phyloP scores from a whole-genome alignment of 768 basidiomycete species.

The Hericium alpestre region DNA sequence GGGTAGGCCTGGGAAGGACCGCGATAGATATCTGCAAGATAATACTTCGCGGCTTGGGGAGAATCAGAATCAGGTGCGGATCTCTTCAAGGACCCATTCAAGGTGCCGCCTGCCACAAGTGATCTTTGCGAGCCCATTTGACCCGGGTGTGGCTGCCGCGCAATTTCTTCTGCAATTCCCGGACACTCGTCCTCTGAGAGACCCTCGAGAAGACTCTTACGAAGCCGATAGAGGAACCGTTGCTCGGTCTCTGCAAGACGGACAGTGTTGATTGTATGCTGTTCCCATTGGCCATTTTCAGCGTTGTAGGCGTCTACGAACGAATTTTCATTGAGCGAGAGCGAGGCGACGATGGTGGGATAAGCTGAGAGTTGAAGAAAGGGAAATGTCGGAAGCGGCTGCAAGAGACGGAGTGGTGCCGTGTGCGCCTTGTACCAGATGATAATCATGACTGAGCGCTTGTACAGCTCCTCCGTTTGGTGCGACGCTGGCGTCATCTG shows the following conservation, averaged over 20 bases:
- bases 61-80: slow-evolving; percentile 11
- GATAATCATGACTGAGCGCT: slow-evolving; percentile 51
- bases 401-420: slow-evolving; percentile 13
- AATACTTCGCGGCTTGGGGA: slow-evolving; percentile 12
- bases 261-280: slow-evolving; percentile 50
- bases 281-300: slow-evolving; percentile 51
- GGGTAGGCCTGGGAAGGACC: slow-evolving; percentile 4
- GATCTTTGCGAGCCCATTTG: neutral
- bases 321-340: slow-evolving; percentile 39
- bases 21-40: slow-evolving; percentile 7
- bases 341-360: slow-evolving; percentile 39
- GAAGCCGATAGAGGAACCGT: slow-evolving; percentile 48
- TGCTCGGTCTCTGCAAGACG: slow-evolving; percentile 50
- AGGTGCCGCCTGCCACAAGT: slow-evolving; percentile 3
- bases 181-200: slow-evolving; percentile 47
- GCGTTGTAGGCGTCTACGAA: slow-evolving; percentile 55
- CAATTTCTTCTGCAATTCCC: slow-evolving; percentile 45
- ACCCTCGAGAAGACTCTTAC: slow-evolving; percentile 49
- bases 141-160: slow-evolving; percentile 27
- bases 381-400: slow-evolving; percentile 46
- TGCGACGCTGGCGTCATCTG: slow-evolving; percentile 1
- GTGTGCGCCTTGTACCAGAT: slow-evolving; percentile 56
- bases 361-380: slow-evolving; percentile 50
- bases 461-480: slow-evolving; percentile 26
- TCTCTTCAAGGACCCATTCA: slow-evolving; percentile 6